Evolutionary conservation across 768 basidiomycete species (phyloP), one percentile per base, ranked within the genome.

Genomic region (Dentipellis fragilis): DNA sequence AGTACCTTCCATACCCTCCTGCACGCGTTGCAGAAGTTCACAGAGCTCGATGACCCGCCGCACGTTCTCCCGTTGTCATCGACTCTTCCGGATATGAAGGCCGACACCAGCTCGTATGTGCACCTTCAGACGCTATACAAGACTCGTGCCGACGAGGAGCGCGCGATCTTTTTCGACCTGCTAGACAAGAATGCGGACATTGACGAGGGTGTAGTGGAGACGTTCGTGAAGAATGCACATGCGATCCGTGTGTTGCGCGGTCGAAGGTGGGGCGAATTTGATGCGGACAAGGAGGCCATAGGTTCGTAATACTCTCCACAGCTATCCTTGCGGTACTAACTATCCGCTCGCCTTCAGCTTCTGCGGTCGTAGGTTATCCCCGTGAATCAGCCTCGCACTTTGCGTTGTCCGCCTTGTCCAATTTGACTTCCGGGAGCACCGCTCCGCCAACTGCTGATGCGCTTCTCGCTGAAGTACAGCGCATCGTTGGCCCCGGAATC

Each of bases 71-170:
- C 95, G 0, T 73, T 96, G n/a, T 85, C 85, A 3, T 80, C 88
- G 48, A 80, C 89, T 0, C 76, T 98, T 10, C 95, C 95, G 0
- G 95, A 99, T 71, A 97, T 99, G 91, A 94, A 94, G 66, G 84
- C 93, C 16, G 87, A 86, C 65, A 96, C 96, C 5, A 66, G 73
- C 19, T 77, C 78, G 54, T 98, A 97, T 66, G 84, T 96, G 49
- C 76, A 81, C 16, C 76, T 99, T 11, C 94, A 97, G 66, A 83
- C 76, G 42, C 66, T 98, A 56, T 99, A 94, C 73, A 90, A 89
- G 64, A 65, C 75, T 6, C 81, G 84, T 52, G 87, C 93, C 2
- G 80, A 81, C 37, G 77, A 80, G 51, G 90, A 93, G 65, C 85
- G 81, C 64, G 72, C 65, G 16, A 53, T 59, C n/a, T 65, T 77